Base-by-base conservation (phyloP, 495 filamentous ascomycete species). In the Aspergillus saccharolyticus region DNA sequence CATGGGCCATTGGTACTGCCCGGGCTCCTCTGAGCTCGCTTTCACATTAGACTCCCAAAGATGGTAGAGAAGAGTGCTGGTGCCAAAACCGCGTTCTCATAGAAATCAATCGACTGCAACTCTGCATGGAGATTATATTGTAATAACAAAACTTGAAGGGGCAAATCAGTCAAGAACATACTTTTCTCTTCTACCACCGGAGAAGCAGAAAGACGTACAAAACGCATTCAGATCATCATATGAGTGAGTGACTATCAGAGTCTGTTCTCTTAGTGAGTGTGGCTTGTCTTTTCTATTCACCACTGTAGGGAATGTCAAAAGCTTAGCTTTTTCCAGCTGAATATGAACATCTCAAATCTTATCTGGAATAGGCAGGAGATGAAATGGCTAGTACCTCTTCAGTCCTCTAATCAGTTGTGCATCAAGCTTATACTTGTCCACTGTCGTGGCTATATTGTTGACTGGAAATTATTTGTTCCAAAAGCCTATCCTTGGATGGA, bases 141-240 rank as follows among this genome's bases (percentile, higher is more conserved):
- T 57, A n/a, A 57, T 57, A 47, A 47, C 52, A 33, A 57, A 43
- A 45, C 55, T 57, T 18, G 44, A 55, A 42, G 55, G 55, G 52
- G 44, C 28, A 25, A 57, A 28, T 9, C 39, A 52, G 9, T 57
- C 47, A 21, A 19, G 28, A 33, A 44, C 16, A 44, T 45, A 52
- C 44, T 10, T 57, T 30, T 12, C 10, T 28, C 39, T 10, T 28
- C 16, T 57, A 30, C 4, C 25, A 44, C 55, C 39, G 9, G 33
- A 57, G 17, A 39, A 57, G 20, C 30, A 52, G 20, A 18, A 28
- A 45, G n/a, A 52, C 2, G 10, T 52, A 52, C 45, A 33, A 52
- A 18, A 10, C 18, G 47, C 55, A 16, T 57, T 57, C 21, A 57
- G 45, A 18, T 9, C 21, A 45, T 52, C 55, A 24, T 57, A 57